Evolutionary conservation across 2,329 filamentous ascomycete genomes (phyloP), one percentile per base, ranked within the genome.

Genomic region (Aspergillus flavus): DNA sequence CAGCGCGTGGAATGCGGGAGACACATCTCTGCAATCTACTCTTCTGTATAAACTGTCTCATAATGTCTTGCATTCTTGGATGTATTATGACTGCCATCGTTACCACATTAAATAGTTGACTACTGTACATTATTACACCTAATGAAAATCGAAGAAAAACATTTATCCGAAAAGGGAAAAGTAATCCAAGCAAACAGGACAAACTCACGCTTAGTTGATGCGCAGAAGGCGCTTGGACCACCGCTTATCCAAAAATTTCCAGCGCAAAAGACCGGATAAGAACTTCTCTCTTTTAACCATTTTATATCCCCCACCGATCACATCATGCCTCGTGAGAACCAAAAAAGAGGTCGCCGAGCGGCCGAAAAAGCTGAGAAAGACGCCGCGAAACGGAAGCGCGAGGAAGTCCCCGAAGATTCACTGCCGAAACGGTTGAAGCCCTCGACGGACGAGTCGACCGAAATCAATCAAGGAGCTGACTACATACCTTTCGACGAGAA

Each of bases 1-100:
- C 94, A 97, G 81, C 89, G 89, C 69, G 89, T 97, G 12, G 92
- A 95, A 76, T 97, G 94, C 75, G 94, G 94, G 21, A 86, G 91
- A 66, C 89, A 87, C 66, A 89, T 94, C 14, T 94, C 91, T 61
- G 92, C 89, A 19, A 90, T 97, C 4, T 98, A 95, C 79, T 96
- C 92, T 43, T 82, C 82, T 6, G 80, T 84, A 41, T 87, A 72
- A 76, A 57, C 26, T 46, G 57, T 7, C 30, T 34, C 11, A 16
- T 12, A 21, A 54, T 60, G 1, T 28, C 46, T 45, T 57, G 34
- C 66, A 63, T 66, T 61, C 59, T 64, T 54, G 26, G 53, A 48
- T 63, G 61, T 54, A 50, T 63, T 58, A 66, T 56, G 50, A 66
- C 45, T 55, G n/a, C 23, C 30, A n/a, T 43, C 0, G 28, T 52